These are phyloP conservation scores for Fusarium concolor DNA, from an alignment of 2,329 filamentous ascomycete genomes.

Conservation along the genomic window DNA sequence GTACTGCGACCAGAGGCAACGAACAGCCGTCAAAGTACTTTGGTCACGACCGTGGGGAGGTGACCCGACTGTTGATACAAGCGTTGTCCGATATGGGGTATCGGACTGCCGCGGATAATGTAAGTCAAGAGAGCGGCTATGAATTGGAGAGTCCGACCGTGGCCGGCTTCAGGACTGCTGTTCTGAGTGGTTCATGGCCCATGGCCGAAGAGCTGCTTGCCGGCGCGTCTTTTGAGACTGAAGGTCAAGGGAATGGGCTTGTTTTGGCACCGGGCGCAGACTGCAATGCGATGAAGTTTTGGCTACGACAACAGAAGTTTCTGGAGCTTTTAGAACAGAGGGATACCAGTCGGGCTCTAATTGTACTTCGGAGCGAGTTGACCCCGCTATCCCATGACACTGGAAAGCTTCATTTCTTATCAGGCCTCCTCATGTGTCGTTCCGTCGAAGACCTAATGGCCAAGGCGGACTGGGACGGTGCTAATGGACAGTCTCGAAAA, in stretches of 20 bases:
- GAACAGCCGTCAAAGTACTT: slow-evolving; percentile 66
- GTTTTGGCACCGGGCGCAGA: slow-evolving; percentile 81
- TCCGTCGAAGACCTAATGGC: slow-evolving; percentile 79
- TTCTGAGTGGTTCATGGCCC: slow-evolving; percentile 83
- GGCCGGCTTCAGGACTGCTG: slow-evolving; percentile 83
- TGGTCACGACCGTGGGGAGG: slow-evolving; percentile 91
- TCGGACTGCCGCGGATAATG: slow-evolving; percentile 75
- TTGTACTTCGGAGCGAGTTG: slow-evolving; percentile 87
- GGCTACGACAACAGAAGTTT: slow-evolving; percentile 93
- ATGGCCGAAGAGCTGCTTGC: slow-evolving; percentile 87
- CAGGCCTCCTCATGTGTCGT: slow-evolving; percentile 90
- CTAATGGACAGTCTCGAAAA: slow-evolving; percentile 78
- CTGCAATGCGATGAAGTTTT: slow-evolving; percentile 83
- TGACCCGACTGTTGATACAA: slow-evolving; percentile 92
- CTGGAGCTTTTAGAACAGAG: slow-evolving; percentile 85
- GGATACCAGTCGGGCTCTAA: slow-evolving; percentile 78
- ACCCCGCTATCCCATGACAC: slow-evolving; percentile 87
- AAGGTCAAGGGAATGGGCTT: slow-evolving; percentile 66
- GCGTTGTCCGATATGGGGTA: slow-evolving; percentile 91
- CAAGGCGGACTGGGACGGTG: slow-evolving; percentile 88
- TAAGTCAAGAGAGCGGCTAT: slow-evolving; percentile 86
- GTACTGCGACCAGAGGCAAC: slow-evolving; percentile 11
- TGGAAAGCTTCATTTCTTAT: slow-evolving; percentile 81
- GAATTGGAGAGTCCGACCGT: slow-evolving; percentile 88
- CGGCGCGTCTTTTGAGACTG: slow-evolving; percentile 58